Evolutionary conservation across 2,329 filamentous ascomycete genomes (phyloP), one percentile per base, ranked within the genome.

Genomic region (Cladophialophora carrionii): DNA sequence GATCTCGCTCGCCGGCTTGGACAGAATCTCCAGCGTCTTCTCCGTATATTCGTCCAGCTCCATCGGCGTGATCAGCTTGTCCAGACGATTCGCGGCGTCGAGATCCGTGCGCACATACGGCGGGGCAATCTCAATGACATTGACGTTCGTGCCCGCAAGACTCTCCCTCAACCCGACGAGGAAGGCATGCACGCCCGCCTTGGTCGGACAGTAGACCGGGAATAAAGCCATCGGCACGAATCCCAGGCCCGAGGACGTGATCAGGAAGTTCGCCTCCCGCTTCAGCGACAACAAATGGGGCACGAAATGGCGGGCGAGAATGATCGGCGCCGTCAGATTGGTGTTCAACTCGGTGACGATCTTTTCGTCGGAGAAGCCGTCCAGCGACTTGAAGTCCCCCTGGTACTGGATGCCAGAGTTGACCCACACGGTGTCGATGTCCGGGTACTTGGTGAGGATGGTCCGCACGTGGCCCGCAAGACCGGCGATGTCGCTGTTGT

Each of bases 91-190:
- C 20, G 64, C 71, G 20, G 63, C 66, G 57, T 78, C 76, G 1
- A 78, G 63, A 1, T 70, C 73, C 0, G 78, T 78, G 31, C 74
- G 75, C 3, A 77, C 74, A 63, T 78, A 78, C 7, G 76, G 76
- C 3, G 76, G 75, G 1, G 72, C 73, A n/a, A 78, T 69, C 62
- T 78, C 76, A 7, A 76, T 69, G 10, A 78, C 69, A n/a, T 71
- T 72, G 48, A 77, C 67, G 57, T 74, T 76, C 17, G 65, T 72
- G 24, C 61, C 71, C 2, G 60, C 64, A 0, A 78, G 62, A 56
- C 76, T 71, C 17, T 71, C 62, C 0, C 75, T 66, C 6, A 78
- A 62, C 3, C 68, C 57, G 17, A 76, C 73, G 17, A 68, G 67
- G 58, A 77, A 72, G 4, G 64, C 61, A 31, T 77, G 74, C 4